These are phyloP conservation scores for Lichtheimia corymbifera DNA, from an alignment of 371 early-diverging fungal genomes.

Conservation along the genomic window DNA sequence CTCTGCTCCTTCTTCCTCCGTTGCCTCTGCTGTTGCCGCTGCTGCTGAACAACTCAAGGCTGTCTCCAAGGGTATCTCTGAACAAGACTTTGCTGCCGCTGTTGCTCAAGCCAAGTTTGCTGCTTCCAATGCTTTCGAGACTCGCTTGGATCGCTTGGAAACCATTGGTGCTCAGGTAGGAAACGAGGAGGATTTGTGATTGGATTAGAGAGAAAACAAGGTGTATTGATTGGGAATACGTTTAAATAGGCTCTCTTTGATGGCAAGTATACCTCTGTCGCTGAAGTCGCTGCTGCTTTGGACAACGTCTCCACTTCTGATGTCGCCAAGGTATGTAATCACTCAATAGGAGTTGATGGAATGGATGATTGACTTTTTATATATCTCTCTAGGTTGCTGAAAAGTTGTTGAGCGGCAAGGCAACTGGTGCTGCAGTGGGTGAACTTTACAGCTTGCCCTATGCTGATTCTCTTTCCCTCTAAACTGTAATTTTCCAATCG, in stretches of 20 bases:
- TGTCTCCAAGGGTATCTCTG: slow-evolving; percentile 54
- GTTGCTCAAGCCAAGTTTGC: slow-evolving; percentile 87
- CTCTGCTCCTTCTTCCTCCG: slow-evolving; percentile 62
- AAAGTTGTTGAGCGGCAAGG: slow-evolving; percentile 70
- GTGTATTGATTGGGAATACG: not conserved
- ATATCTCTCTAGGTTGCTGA: slow-evolving; percentile 59
- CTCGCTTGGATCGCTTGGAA: slow-evolving; percentile 60
- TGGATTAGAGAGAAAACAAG: not conserved
- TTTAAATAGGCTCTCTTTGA: slow-evolving; percentile 42
- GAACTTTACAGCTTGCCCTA: slow-evolving; percentile 80
- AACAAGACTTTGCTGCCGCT: slow-evolving; percentile 75
- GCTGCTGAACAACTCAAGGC: slow-evolving; percentile 73
- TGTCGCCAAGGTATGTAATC: slow-evolving; percentile 53
- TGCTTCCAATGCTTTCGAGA: slow-evolving; percentile 58
- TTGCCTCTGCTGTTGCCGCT: slow-evolving; percentile 64
- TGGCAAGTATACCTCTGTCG: slow-evolving; percentile 48
- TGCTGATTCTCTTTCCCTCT: slow-evolving; percentile 76
- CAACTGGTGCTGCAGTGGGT: slow-evolving; percentile 82
- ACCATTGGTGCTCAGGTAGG: slow-evolving; percentile 50
- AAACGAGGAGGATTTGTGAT: not conserved
- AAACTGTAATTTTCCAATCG: slow-evolving; percentile 15
- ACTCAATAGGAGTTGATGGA: not conserved
- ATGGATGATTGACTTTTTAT: not conserved
- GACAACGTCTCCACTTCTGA: slow-evolving; percentile 67
- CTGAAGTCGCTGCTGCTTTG: slow-evolving; percentile 56